Evolutionary conservation across 805 yeast genomes (phyloP), one percentile per base, ranked within the genome.

Genomic region (Sugiyamaella qingdaonensis): DNA sequence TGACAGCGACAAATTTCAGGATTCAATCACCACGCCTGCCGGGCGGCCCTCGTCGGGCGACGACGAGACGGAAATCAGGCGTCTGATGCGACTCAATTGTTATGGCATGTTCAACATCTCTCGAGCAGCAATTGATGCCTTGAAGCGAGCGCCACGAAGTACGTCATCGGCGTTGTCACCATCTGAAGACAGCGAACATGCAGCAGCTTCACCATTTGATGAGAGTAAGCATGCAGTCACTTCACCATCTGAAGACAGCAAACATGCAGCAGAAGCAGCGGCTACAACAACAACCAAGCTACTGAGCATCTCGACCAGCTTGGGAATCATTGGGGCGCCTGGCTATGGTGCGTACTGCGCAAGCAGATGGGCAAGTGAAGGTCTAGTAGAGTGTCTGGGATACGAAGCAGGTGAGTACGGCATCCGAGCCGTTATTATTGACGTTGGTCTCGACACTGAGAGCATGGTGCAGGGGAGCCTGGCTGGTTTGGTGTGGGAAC

Each of bases 341-440:
- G 69, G 67, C 2, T 32, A 58, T 44, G 68, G 61, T 7, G 61
- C 66, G 24, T 60, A 61, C 36, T 49, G 63, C 13, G 67, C 67
- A 10, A 58, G 65, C 14, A 61, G 64, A 46, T 62, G 68, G 61
- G 71, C 71, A 2, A 46, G 56, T 8, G 71, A 67, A 47, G 71
- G 71, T 2, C 53, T 67, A 35, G 35, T 68, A 19, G 70, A 66
- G 51, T 54, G 66, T 14, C 52, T 65, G 31, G 58, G 66, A 16
- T 51, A 55, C 41, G 71, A 68, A 54, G 49, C 62, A 10, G 61
- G 56, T 31, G 61, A 52, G 4, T 35, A 49, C 10, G 60, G 60
- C 10, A 56, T 52, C 9, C 34, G 54, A 8, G 53, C 60, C 8
- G 42, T 49, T 7, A 48, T 55, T 18, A 31, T 59, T 10, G 63